These are phyloP conservation scores for Syzygium malaccense DNA, from an alignment of 441 rosid species.

Conservation along the genomic window DNA sequence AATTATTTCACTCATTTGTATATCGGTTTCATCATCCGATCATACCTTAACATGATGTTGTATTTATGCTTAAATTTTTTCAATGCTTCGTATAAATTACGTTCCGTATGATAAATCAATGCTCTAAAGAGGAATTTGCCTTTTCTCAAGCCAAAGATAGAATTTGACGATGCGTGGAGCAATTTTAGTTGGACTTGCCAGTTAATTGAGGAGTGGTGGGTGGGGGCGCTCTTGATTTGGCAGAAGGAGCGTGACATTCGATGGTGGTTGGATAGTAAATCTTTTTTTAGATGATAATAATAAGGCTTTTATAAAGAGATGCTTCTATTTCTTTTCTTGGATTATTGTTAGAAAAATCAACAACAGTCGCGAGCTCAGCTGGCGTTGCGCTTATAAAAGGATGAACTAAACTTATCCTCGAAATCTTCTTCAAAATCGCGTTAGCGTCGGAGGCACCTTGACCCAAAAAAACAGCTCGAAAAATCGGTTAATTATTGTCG, in stretches of 20 bases:
- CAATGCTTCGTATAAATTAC: not conserved
- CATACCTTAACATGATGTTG: too few relatives aligned
- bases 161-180: not conserved
- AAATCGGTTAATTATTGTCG: accelerated
- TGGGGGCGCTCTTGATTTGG: not conserved
- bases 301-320: not conserved
- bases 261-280: not conserved
- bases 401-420: not conserved
- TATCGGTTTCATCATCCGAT: not conserved
- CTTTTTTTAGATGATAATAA: not conserved
- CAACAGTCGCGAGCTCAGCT: not conserved
- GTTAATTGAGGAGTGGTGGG: not conserved
- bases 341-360: not conserved
- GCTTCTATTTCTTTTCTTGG: not conserved
- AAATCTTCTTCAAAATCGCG: not conserved
- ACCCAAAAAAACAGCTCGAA: accelerated
- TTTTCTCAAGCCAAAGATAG: not conserved
- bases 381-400: not conserved
- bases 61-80: not conserved
- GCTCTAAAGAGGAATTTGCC: not conserved
- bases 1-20: not conserved
- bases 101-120: not conserved
- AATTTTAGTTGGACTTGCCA: not conserved
- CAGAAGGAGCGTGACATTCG: not conserved
- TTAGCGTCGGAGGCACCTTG: accelerated